These are phyloP conservation scores for Clavariopsis aquatica DNA, from an alignment of 495 filamentous ascomycete species.

Conservation along the genomic window DNA sequence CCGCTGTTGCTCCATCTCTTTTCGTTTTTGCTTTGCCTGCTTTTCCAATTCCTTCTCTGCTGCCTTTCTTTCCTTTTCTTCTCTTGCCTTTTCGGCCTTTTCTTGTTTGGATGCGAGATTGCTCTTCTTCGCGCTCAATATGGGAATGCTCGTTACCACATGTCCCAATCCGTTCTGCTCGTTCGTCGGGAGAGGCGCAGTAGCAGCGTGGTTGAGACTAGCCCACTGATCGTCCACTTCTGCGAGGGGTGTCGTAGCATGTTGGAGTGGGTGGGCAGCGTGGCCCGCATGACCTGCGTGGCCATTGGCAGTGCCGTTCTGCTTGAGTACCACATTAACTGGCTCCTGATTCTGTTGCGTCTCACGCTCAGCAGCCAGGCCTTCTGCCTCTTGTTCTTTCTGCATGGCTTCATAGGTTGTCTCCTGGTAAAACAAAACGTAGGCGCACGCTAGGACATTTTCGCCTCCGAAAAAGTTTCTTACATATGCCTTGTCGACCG, in stretches of 20 bases:
- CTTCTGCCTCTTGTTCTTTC: conserved; percentile 79
- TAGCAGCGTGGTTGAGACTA: conserved; percentile 60
- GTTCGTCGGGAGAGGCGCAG: conserved; percentile 48
- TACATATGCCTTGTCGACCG: conserved; percentile 96
- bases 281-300: not conserved
- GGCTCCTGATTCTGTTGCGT: conserved; percentile 17
- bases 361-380: conserved; percentile 62
- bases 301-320: conserved; percentile 39
- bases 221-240: conserved; percentile 58
- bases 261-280: conserved; percentile 9
- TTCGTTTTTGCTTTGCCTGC: conserved; percentile 63
- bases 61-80: conserved; percentile 43
- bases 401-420: conserved; percentile 87
- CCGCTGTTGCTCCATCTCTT: conserved; percentile 58
- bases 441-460: conserved; percentile 88
- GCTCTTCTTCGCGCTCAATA: conserved; percentile 43
- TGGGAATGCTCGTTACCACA: conserved; percentile 29
- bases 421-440: conserved; percentile 97
- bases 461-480: conserved; percentile 95
- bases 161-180: conserved; percentile 37
- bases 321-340: not conserved
- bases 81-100: conserved; percentile 47
- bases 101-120: conserved; percentile 57
- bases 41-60: conserved; percentile 59
- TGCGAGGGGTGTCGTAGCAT: conserved; percentile 44